Evolutionary conservation across 176 grass and related monocot genomes (phyloP).

Genomic region (Aegilops speltoides): DNA sequence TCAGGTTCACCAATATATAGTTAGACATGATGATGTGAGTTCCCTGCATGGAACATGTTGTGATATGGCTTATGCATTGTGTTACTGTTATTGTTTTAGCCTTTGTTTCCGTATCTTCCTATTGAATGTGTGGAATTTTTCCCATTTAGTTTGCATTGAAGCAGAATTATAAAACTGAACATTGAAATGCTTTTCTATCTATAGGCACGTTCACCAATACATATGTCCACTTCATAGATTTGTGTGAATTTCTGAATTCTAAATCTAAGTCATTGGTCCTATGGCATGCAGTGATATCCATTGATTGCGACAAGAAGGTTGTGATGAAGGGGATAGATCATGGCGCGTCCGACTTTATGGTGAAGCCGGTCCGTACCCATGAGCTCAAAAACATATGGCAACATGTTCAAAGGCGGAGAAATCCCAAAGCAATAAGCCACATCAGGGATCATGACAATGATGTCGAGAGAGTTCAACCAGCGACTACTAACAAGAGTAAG

Average conservation of each 20-base stretch:
- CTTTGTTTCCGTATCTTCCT: neutral
- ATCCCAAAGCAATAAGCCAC: neutral
- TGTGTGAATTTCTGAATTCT: neutral
- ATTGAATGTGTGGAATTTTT: neutral
- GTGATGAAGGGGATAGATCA: neutral
- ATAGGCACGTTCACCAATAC: too few species aligned
- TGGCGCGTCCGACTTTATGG: neutral
- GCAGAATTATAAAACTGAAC: too few species aligned
- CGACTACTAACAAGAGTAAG: neutral
- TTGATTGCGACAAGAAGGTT: neutral
- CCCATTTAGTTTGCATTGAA: neutral
- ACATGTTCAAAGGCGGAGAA: neutral
- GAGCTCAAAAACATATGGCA: neutral
- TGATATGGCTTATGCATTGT: neutral
- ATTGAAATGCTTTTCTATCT: too few species aligned
- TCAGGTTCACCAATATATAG: neutral
- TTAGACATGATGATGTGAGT: neutral
- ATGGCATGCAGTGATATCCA: neutral
- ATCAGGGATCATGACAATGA: neutral
- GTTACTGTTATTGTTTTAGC: neutral
- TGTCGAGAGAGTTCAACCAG: neutral
- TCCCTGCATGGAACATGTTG: neutral
- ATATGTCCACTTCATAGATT: neutral
- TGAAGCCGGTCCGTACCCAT: neutral
- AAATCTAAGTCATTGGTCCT: neutral